phyloP scores from a whole-genome alignment of 2,329 filamentous ascomycete species.

The Alternaria brassicicola region DNA sequence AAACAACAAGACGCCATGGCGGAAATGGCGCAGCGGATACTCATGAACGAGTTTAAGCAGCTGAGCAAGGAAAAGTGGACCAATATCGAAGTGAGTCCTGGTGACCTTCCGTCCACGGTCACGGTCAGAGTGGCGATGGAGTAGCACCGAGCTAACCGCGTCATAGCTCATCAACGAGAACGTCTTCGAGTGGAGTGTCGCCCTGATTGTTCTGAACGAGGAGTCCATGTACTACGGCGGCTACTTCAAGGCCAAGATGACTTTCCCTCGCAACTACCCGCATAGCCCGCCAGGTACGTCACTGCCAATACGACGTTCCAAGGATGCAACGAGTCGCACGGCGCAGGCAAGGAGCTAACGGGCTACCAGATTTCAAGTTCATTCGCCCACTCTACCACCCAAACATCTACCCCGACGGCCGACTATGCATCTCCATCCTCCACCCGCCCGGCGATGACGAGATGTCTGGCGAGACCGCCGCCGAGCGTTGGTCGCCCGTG shows the following conservation, averaged over 20 bases:
- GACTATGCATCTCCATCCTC: slow-evolving; percentile 94
- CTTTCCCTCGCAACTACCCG: slow-evolving; percentile 86
- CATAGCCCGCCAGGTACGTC: slow-evolving; percentile 74
- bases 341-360: slow-evolving; percentile 12
- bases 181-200: slow-evolving; percentile 85
- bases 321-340: not conserved
- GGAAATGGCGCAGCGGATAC: slow-evolving; percentile 71
- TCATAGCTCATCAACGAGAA: slow-evolving; percentile 75
- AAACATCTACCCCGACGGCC: slow-evolving; percentile 90
- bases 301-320: slow-evolving; percentile 3
- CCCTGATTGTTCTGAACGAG: slow-evolving; percentile 88
- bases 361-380: slow-evolving; percentile 75
- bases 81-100: slow-evolving; percentile 73
- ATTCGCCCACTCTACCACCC: slow-evolving; percentile 81
- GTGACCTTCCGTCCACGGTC: not conserved
- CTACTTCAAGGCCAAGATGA: slow-evolving; percentile 91
- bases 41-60: slow-evolving; percentile 86
- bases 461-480: slow-evolving; percentile 87
- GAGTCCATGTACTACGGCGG: slow-evolving; percentile 92
- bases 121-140: slow-evolving; percentile 14
- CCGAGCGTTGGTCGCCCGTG: slow-evolving; percentile 91
- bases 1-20: slow-evolving; percentile 30
- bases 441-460: slow-evolving; percentile 90
- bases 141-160: slow-evolving; percentile 32
- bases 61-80: slow-evolving; percentile 93